Percentiles rank a stretch among this genome's conserved stretches.
These are phyloP conservation scores for Lunularia cruciata DNA, from an alignment of 225 moss, liverwort and hornwort genomes.

Conservation along the genomic window DNA sequence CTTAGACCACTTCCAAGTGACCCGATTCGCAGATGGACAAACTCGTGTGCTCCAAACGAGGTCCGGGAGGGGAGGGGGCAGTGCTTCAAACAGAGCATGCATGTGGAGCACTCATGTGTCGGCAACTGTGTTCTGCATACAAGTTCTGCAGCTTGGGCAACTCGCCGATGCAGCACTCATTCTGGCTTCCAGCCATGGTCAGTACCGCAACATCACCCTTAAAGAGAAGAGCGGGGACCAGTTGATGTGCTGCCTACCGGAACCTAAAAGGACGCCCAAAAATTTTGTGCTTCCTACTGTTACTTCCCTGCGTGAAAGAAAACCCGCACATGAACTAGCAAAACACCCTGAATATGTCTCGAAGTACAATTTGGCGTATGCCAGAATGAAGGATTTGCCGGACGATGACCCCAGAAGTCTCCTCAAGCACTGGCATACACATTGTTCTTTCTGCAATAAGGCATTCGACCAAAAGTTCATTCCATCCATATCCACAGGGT, in stretches of 20 bases:
- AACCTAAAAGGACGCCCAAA: conserved; percentile 25
- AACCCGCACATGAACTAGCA: conserved; percentile 20
- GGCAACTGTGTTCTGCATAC: too few relatives aligned
- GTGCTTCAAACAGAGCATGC: too few relatives aligned
- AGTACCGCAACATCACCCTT: too few relatives aligned
- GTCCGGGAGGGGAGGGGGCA: too few relatives aligned
- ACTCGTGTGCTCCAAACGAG: too few relatives aligned
- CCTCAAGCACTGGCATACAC: conserved; percentile 33
- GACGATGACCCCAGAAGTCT: conserved; percentile 34
- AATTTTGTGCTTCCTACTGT: conserved; percentile 24
- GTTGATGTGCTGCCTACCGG: conserved; percentile 35
- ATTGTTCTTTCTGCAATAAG: conserved; percentile 45
- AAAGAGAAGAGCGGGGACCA: too few relatives aligned
- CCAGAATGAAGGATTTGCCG: conserved; percentile 45
- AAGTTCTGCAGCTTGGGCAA: too few relatives aligned
- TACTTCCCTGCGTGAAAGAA: conserved; percentile 22
- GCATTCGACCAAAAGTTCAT: conserved; percentile 35
- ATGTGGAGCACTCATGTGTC: too few relatives aligned
- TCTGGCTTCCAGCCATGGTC: too few relatives aligned
- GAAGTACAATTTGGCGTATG: conserved; percentile 44
- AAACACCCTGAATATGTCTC: conserved; percentile 27
- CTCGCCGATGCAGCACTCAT: too few relatives aligned
- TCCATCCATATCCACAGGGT: neutral
- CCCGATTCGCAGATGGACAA: too few relatives aligned
- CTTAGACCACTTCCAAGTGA: too few relatives aligned